Base-by-base conservation (phyloP, 805 yeast species). In the Nakazawaea ambrosiae region DNA sequence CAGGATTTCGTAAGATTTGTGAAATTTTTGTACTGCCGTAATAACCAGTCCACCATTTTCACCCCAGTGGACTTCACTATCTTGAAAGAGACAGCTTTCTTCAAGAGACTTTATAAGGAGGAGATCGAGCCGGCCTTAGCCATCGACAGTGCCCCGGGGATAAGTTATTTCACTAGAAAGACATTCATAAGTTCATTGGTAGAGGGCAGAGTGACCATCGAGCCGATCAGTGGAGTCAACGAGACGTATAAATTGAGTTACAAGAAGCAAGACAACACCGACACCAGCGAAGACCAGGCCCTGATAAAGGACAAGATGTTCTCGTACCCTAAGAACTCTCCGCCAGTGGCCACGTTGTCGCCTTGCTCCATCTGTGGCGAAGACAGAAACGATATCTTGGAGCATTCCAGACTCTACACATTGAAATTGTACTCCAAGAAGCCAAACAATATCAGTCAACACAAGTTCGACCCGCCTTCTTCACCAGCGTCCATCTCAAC, bases 311-410 rank as follows among this genome's bases (percentile, higher is more conserved):
- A 63, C 0, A 66, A 61, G 37, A 41, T 69, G 33, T 70, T 64
- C 44, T 57, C 66, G 15, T 68, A 60, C 41, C 73, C 75, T 6
- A 45, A 54, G 3, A 58, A 64, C 38, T 65, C 73, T 2, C 80
- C 77, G 5, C 90, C 95, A 1, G 78, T 83, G 14, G 95, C 95
- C 0, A 72, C 83, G 17, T 66, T 70, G 35, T 75, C 76, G 2
- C 76, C 88, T 4, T 90, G 97, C 60, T 68, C 88, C 4, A 65
- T 90, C 30, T 90, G 97, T 63, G 90, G 89, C 5, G 97, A 89
- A 56, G 53, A 60, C 10, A 69, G 95, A 43, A 70, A 72, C 50
- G 86, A 78, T 49, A 68, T 75, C 39, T 64, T 84, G 43, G 83
- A 81, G 46, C 88, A 85, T 57, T 81, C 90, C 2, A 72, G 97